phyloP scores from a whole-genome alignment of 148 eudicot species.

The Cornus controversa region DNA sequence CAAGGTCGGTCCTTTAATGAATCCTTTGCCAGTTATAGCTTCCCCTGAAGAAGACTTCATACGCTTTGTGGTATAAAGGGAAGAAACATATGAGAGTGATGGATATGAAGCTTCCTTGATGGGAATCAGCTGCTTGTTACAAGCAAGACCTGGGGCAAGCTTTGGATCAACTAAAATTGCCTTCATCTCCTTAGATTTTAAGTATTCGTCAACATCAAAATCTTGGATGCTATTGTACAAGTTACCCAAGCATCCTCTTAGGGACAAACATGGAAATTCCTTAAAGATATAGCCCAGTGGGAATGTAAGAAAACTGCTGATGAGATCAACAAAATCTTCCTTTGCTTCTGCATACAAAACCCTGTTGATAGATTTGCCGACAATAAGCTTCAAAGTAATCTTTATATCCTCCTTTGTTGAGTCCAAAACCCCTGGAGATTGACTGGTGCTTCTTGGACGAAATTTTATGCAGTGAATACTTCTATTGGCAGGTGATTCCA shows the following conservation, averaged over 20 bases:
- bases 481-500: neutral
- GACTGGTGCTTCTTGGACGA: neutral
- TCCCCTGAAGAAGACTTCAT: too few species aligned
- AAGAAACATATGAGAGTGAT: neutral
- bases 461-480: too few species aligned
- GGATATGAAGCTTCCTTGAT: neutral
- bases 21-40: neutral
- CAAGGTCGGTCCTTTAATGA: neutral
- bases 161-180: neutral
- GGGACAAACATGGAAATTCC: neutral
- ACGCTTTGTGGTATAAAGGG: too few species aligned
- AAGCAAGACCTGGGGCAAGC: slow-evolving; percentile 12
- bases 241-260: neutral
- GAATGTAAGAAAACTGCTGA: slow-evolving; percentile 6
- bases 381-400: neutral
- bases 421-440: neutral
- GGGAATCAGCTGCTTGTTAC: neutral
- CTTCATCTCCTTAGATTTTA: neutral
- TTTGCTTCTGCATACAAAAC: slow-evolving; percentile 6
- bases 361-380: neutral
- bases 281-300: slow-evolving; percentile 10
- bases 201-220: neutral
- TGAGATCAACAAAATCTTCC: slow-evolving; percentile 2
- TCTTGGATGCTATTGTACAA: neutral
- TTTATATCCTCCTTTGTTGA: too few species aligned